A percentile compares a stretch with the other conserved stretches of the same genome.
Conservation (phyloP, 768 basidiomycete species). For the Polyporus arcularius region DNA sequence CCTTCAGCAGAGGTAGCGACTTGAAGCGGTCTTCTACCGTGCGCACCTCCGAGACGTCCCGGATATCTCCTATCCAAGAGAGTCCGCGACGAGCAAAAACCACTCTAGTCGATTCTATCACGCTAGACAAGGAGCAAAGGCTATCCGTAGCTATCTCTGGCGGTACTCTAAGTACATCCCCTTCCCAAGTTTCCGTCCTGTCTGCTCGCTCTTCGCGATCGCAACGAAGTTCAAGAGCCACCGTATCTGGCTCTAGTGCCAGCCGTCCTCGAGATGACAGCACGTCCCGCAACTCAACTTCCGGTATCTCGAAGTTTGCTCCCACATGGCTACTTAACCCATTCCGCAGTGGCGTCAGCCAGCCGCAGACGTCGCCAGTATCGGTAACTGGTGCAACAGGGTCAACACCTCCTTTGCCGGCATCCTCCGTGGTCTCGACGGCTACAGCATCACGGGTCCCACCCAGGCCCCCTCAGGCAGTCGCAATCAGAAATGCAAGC, state of each 20-base stretch:
- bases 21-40: slow-evolving; percentile 24
- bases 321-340: slow-evolving; percentile 81
- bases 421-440: slow-evolving; percentile 26
- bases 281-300: slow-evolving; percentile 39
- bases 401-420: slow-evolving; percentile 6
- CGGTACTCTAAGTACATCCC: slow-evolving; percentile 54
- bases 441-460: slow-evolving; percentile 23
- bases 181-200: slow-evolving; percentile 66
- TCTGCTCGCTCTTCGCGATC: slow-evolving; percentile 56
- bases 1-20: slow-evolving; percentile 37
- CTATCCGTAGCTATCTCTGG: slow-evolving; percentile 18
- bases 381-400: slow-evolving; percentile 40
- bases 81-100: slow-evolving; percentile 54
- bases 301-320: slow-evolving; percentile 54
- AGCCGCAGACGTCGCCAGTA: slow-evolving; percentile 61
- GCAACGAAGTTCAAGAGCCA: slow-evolving; percentile 38
- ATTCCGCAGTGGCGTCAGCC: slow-evolving; percentile 64
- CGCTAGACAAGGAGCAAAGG: slow-evolving; percentile 20
- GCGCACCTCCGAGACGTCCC: slow-evolving; percentile 49
- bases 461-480: slow-evolving; percentile 40
- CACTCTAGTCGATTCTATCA: slow-evolving; percentile 45
- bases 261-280: slow-evolving; percentile 25
- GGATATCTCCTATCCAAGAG: slow-evolving; percentile 71
- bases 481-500: slow-evolving; percentile 35
- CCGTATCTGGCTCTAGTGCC: slow-evolving; percentile 24